A percentile compares a stretch with the other conserved stretches of the same genome.
These are phyloP conservation scores for Marasmius sp. DNA, from an alignment of 1,284 basidiomycete species.

Conservation along the genomic window DNA sequence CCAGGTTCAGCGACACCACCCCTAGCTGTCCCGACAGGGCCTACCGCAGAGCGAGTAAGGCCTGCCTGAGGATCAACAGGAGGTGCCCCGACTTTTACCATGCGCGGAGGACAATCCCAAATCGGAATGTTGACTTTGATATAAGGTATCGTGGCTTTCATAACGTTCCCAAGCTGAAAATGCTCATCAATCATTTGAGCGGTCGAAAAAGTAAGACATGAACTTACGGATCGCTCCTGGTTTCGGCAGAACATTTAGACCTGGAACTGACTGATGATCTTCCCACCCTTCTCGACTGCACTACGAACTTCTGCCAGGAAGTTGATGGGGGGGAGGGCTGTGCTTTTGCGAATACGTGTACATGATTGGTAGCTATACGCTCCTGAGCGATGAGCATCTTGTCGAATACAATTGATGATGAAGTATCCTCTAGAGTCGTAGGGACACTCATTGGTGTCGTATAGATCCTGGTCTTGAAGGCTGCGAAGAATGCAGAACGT, in stretches of 20 bases:
- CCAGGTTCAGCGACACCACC: too few species aligned
- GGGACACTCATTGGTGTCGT: conserved; percentile 95
- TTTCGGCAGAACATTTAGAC: conserved; percentile 86
- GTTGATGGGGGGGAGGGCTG: conserved; percentile 94
- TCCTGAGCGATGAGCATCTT: conserved; percentile 99
- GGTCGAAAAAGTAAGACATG: conserved; percentile 6
- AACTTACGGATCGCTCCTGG: conserved; percentile 80
- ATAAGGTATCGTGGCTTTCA: conserved; percentile 97
- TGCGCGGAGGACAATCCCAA: conserved; percentile 98
- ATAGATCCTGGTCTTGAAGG: conserved; percentile 79
- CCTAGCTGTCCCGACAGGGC: too few species aligned
- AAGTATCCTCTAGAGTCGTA: conserved; percentile 99
- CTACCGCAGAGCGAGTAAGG: too few species aligned
- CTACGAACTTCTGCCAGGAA: conserved; percentile 97
- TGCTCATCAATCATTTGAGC: conserved; percentile 4
- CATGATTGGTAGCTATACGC: conserved; percentile 99
- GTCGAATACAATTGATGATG: conserved; percentile 98
- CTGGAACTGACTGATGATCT: conserved; percentile 98
- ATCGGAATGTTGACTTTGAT: conserved; percentile 99
- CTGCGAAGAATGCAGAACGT: conserved; percentile 91
- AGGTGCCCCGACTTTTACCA: too few species aligned
- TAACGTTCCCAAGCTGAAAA: conserved; percentile 82
- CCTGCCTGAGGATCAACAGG: too few species aligned
- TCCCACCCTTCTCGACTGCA: conserved; percentile 97
- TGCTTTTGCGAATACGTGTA: conserved; percentile 98